Percentiles rank a stretch among this genome's conserved stretches.
phyloP scores from a whole-genome alignment of 2,329 filamentous ascomycete genomes.

The Pseudogymnoascus sp. region DNA sequence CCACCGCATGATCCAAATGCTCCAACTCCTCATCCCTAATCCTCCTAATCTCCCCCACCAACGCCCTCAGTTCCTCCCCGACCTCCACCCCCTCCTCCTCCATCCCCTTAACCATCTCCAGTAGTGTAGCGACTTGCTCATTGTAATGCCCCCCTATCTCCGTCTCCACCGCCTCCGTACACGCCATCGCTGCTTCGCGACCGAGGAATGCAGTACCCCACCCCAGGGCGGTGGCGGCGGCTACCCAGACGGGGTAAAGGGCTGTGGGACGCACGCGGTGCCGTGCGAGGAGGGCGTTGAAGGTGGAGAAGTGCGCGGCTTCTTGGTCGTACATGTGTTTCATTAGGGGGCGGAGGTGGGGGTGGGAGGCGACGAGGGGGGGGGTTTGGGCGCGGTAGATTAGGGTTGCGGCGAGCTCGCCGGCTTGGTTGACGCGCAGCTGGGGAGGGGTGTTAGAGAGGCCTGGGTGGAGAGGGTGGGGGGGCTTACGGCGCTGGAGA shows the following conservation, averaged over 20 bases:
- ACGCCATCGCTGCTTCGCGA: conserved; percentile 93
- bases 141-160: conserved; percentile 98
- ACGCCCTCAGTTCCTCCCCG: conserved; percentile 64
- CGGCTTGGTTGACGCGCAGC: conserved; percentile 94
- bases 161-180: conserved; percentile 95
- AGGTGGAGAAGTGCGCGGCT: conserved; percentile 74
- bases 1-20: conserved; percentile 89
- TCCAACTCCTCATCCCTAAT: conserved; percentile 96
- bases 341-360: conserved; percentile 85
- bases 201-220: conserved; percentile 88
- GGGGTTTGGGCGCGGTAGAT: conserved; percentile 90
- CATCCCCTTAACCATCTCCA: conserved; percentile 74
- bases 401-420: conserved; percentile 89
- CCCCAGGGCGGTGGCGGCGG: conserved; percentile 70
- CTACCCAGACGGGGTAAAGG: conserved; percentile 84
- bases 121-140: conserved; percentile 70
- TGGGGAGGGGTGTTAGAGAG: conserved; percentile 25
- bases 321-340: conserved; percentile 98
- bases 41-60: conserved; percentile 66
- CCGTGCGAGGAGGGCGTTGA: conserved; percentile 73
- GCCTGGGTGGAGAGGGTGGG: background rate
- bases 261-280: conserved; percentile 89
- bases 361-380: conserved; percentile 68
- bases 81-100: conserved; percentile 71
- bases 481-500: conserved; percentile 50